Evolutionary conservation across 78 protist species (phyloP).

Genomic region (Monosiga brevicollis): DNA sequence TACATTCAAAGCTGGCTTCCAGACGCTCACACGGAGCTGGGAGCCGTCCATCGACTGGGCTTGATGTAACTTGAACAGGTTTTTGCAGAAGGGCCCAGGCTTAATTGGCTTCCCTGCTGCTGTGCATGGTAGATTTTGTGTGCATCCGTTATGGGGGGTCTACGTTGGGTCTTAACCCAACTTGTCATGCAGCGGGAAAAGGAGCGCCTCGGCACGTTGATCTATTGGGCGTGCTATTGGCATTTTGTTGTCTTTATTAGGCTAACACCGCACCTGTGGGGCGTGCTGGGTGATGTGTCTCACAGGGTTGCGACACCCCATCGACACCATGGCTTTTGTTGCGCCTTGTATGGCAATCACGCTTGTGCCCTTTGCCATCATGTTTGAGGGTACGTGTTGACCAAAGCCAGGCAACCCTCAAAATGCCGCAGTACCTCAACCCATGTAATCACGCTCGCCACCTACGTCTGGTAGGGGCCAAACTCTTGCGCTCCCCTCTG

Average conservation of each 20-base stretch:
- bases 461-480: background rate
- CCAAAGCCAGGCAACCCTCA: no score
- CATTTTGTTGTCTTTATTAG: background rate
- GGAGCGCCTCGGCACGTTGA: background rate
- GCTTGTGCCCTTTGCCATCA: background rate
- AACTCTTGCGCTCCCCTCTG: background rate
- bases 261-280: background rate
- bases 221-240: background rate
- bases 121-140: background rate
- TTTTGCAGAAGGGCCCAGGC: no score
- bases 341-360: background rate
- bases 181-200: background rate
- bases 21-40: no score
- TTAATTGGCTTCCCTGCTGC: no score
- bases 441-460: no score
- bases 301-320: background rate
- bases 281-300: background rate
- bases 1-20: no score
- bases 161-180: background rate
- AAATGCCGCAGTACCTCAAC: background rate
- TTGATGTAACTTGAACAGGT: no score
- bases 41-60: no score
- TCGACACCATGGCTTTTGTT: background rate
- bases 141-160: background rate
- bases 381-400: background rate